Percentiles rank a stretch among this genome's conserved stretches.
Evolutionary conservation across 2,329 filamentous ascomycete species (phyloP).

Genomic region (Fusarium caatingaense): DNA sequence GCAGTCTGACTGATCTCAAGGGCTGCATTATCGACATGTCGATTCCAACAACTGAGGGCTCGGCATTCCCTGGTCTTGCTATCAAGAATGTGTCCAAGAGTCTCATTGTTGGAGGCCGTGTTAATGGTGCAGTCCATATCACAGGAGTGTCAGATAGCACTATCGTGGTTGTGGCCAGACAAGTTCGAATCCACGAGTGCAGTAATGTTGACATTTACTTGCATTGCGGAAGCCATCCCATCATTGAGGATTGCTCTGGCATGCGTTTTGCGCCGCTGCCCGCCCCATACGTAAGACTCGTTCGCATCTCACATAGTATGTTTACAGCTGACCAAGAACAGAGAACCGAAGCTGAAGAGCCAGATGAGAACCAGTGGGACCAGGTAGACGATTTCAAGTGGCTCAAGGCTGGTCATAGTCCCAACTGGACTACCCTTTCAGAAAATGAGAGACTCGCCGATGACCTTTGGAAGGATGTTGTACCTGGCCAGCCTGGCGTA

Average conservation of each 20-base stretch:
- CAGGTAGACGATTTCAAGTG: conserved; percentile 98
- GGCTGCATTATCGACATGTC: conserved; percentile 86
- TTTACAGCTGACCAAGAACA: conserved; percentile 25
- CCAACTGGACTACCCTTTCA: conserved; percentile 83
- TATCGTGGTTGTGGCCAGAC: conserved; percentile 83
- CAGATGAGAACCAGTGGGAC: conserved; percentile 78
- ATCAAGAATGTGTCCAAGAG: conserved; percentile 77
- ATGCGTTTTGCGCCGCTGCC: conserved; percentile 86
- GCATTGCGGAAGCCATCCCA: conserved; percentile 83
- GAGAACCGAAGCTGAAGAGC: conserved; percentile 47
- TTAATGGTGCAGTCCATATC: conserved; percentile 84
- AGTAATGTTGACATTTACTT: conserved; percentile 85
- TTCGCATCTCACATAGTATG: not conserved
- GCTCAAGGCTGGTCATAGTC: conserved; percentile 86
- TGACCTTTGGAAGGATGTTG: conserved; percentile 74
- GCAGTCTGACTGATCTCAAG: conserved; percentile 75
- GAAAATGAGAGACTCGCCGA: conserved; percentile 69
- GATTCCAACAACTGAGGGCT: conserved; percentile 64
- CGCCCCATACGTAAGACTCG: conserved; percentile 70
- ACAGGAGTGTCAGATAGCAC: conserved; percentile 78
- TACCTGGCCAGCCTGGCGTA: conserved; percentile 71
- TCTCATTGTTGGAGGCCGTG: conserved; percentile 81
- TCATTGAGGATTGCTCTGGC: conserved; percentile 87
- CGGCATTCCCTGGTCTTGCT: conserved; percentile 74
- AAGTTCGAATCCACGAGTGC: conserved; percentile 93